Evolutionary conservation across 169 alveolate genomes (phyloP).

Genomic region (Eimeria maxima): DNA sequence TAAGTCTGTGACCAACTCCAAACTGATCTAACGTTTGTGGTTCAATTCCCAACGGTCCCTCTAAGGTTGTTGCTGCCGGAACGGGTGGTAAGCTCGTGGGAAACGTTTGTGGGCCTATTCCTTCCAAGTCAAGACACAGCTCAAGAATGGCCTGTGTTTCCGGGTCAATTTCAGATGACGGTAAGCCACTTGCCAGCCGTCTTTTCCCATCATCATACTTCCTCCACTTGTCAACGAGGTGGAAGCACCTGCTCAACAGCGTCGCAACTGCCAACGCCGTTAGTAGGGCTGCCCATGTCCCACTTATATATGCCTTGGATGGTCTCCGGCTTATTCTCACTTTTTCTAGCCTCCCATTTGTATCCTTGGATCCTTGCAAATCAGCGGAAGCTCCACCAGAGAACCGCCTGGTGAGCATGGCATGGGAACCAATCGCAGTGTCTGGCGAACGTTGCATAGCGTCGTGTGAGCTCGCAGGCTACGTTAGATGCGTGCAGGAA

Average conservation of each 20-base stretch:
- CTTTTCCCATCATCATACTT: background rate
- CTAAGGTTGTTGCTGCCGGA: background rate
- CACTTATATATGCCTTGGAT: background rate
- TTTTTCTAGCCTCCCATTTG: background rate
- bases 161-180: background rate
- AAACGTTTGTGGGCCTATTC: background rate
- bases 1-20: background rate
- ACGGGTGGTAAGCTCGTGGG: background rate
- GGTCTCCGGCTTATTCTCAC: background rate
- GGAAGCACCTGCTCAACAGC: background rate
- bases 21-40: background rate
- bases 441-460: background rate
- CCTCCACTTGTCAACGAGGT: background rate
- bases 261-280: conserved; percentile 21
- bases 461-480: background rate
- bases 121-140: conserved; percentile 3
- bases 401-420: background rate
- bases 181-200: background rate
- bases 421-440: background rate
- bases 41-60: background rate
- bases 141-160: background rate
- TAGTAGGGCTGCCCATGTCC: background rate
- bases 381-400: background rate
- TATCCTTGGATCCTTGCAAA: background rate
- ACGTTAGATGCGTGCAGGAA: background rate